These are phyloP conservation scores for Russula emetica DNA, from an alignment of 768 basidiomycete genomes.

Conservation along the genomic window DNA sequence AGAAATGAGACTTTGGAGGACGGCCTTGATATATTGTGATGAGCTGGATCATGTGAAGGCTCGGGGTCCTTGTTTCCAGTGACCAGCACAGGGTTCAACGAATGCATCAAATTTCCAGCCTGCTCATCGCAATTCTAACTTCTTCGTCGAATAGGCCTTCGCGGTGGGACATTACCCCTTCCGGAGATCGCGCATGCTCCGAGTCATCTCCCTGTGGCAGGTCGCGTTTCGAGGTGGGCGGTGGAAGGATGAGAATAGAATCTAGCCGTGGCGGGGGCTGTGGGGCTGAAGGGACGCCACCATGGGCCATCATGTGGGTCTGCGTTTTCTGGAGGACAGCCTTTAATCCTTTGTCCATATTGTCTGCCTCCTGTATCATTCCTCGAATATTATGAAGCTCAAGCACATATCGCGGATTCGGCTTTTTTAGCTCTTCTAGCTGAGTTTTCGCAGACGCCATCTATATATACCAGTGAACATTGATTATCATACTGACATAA, in stretches of 20 bases:
- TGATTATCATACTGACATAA: not conserved
- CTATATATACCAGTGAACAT: not conserved
- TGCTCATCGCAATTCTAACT: conserved; percentile 16
- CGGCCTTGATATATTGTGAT: too few relatives aligned
- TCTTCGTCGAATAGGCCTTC: conserved; percentile 51
- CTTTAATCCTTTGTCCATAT: conserved; percentile 19
- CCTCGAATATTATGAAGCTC: conserved; percentile 23
- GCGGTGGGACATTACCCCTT: conserved; percentile 67
- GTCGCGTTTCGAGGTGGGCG: not conserved
- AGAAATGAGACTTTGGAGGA: not conserved
- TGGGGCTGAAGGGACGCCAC: not conserved
- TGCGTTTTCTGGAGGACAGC: not conserved
- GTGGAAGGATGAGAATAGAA: not conserved
- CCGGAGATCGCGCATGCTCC: conserved; percentile 42
- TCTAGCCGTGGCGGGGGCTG: conserved; percentile 10
- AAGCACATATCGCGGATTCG: conserved; percentile 20
- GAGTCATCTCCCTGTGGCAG: conserved; percentile 15
- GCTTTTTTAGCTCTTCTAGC: conserved; percentile 13
- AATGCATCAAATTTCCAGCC: not conserved
- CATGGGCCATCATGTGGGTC: not conserved
- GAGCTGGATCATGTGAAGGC: not conserved
- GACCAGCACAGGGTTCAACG: conserved; percentile 44
- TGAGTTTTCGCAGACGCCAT: conserved; percentile 17
- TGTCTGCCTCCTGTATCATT: conserved; percentile 25
- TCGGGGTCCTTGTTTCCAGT: conserved; percentile 35